phyloP scores from a whole-genome alignment of 768 basidiomycete genomes.

The Trametes elegans region DNA sequence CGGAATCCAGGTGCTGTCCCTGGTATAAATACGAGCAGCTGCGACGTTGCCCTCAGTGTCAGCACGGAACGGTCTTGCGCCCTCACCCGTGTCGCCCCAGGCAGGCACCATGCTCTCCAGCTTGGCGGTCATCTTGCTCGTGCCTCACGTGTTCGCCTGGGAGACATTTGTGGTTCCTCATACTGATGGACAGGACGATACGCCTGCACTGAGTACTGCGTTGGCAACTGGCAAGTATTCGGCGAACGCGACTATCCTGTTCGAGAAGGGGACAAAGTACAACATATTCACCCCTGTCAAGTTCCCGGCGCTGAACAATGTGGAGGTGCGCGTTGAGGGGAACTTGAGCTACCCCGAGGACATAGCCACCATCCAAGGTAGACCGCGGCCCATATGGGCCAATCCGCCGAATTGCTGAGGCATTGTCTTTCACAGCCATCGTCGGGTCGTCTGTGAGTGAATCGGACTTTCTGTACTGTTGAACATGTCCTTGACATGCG shows the following conservation, averaged over 20 bases:
- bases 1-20: too few species aligned
- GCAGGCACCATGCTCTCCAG: too few species aligned
- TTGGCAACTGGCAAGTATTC: constrained; percentile 36
- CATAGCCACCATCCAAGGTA: constrained; percentile 51
- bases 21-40: too few species aligned
- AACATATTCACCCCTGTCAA: constrained; percentile 60
- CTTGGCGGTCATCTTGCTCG: neutral
- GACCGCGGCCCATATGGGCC: neutral
- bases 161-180: constrained; percentile 53
- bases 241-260: constrained; percentile 47
- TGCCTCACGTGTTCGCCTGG: constrained; percentile 35
- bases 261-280: constrained; percentile 54
- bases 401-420: neutral
- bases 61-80: too few species aligned
- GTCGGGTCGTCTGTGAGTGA: constrained; percentile 44
- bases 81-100: neutral
- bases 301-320: constrained; percentile 54
- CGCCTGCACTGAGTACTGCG: constrained; percentile 44
- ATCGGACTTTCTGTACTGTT: neutral
- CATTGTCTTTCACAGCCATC: neutral
- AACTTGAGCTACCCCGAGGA: constrained; percentile 55
- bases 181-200: constrained; percentile 46
- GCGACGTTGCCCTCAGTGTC: too few species aligned
- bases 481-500: neutral
- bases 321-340: constrained; percentile 55